phyloP scores from a whole-genome alignment of 768 basidiomycete genomes.

The Coprinopsis sp. region DNA sequence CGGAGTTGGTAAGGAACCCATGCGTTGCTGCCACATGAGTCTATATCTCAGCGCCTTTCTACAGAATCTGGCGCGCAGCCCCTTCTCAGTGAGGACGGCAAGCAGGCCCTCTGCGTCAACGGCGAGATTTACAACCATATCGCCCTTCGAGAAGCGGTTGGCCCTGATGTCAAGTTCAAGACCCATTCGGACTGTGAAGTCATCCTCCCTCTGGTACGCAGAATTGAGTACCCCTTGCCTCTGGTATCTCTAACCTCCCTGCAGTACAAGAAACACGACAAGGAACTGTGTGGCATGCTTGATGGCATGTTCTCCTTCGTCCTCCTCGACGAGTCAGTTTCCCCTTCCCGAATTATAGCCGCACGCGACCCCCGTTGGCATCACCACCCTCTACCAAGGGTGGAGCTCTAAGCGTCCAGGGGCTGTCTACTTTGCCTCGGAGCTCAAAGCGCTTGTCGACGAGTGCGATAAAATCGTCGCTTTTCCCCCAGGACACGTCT shows the following conservation, averaged over 20 bases:
- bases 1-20: slow-evolving; percentile 72
- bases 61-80: slow-evolving; percentile 96
- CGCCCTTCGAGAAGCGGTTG: slow-evolving; percentile 65
- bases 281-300: slow-evolving; percentile 69
- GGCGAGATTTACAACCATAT: slow-evolving; percentile 99
- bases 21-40: not conserved
- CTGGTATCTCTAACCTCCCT: not conserved
- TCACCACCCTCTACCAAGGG: slow-evolving; percentile 98
- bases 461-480: slow-evolving; percentile 94
- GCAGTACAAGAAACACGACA: slow-evolving; percentile 83
- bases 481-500: slow-evolving; percentile 97
- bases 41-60: slow-evolving; percentile 3
- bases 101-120: slow-evolving; percentile 85
- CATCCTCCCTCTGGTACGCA: slow-evolving; percentile 84
- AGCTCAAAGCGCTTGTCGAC: slow-evolving; percentile 85
- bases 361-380: slow-evolving; percentile 96
- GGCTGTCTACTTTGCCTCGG: slow-evolving; percentile 88
- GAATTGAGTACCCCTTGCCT: slow-evolving; percentile 2
- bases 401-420: slow-evolving; percentile 83
- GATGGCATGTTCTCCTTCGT: slow-evolving; percentile 99
- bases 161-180: slow-evolving; percentile 74
- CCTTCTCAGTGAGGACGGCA: slow-evolving; percentile 80
- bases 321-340: slow-evolving; percentile 86
- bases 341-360: slow-evolving; percentile 88
- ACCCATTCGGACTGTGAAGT: slow-evolving; percentile 98